Evolutionary conservation across 1,284 basidiomycete species (phyloP).

Genomic region (Flammula alnicola): DNA sequence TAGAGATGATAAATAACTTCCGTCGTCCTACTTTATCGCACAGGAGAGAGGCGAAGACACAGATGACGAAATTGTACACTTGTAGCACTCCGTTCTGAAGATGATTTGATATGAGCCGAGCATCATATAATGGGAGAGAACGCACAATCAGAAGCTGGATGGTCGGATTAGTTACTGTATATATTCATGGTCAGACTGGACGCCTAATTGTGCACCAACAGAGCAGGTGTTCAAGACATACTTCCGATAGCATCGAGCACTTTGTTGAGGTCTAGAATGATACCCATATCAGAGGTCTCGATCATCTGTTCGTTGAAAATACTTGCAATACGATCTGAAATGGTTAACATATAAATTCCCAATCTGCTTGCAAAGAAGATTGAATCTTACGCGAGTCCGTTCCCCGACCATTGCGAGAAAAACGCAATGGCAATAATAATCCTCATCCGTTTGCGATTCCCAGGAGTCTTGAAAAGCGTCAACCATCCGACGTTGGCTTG

Average conservation of each 20-base stretch:
- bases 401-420: slow-evolving; percentile 26
- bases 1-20: slow-evolving; percentile 19
- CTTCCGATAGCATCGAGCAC: slow-evolving; percentile 24
- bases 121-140: not conserved
- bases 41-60: slow-evolving; percentile 19
- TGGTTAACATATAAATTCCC: not conserved
- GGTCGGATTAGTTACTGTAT: slow-evolving; percentile 48
- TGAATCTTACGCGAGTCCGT: slow-evolving; percentile 21
- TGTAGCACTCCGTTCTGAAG: slow-evolving; percentile 21
- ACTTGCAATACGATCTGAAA: slow-evolving; percentile 35
- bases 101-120: not conserved
- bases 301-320: not conserved
- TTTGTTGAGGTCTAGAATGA: slow-evolving; percentile 26
- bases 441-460: slow-evolving; percentile 23
- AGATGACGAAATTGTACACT: slow-evolving; percentile 20
- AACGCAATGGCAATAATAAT: slow-evolving; percentile 25
- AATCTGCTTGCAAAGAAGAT: not conserved
- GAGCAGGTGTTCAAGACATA: too few relatives aligned
- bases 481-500: slow-evolving; percentile 19
- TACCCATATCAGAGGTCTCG: too few relatives aligned
- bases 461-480: slow-evolving; percentile 23
- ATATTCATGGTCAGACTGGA: not conserved
- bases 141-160: slow-evolving; percentile 49
- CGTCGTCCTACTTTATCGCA: slow-evolving; percentile 22
- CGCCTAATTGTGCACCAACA: too few relatives aligned